Conservation (phyloP, 192 early-diverging fungal species). For the Backusella parvicylindrica region DNA sequence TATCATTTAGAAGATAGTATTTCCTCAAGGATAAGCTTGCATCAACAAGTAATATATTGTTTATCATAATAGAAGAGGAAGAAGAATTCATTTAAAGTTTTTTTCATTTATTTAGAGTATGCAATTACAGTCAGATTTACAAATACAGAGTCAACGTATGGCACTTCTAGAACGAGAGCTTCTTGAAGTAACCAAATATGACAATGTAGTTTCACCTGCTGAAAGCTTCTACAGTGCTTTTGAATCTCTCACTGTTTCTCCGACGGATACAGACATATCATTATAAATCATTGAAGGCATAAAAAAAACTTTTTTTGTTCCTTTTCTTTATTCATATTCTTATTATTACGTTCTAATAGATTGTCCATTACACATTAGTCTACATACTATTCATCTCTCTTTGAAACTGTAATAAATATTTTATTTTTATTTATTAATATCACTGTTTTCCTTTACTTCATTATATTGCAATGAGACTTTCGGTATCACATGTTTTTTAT, state of each 20-base stretch:
- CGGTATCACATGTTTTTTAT: too few species aligned
- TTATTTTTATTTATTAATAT: too few species aligned
- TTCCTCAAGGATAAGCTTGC: neutral
- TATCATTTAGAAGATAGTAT: conserved; percentile 14
- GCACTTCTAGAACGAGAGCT: neutral
- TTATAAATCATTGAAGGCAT: neutral
- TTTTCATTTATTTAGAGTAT: neutral
- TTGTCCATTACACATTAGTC: neutral
- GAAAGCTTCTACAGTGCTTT: neutral
- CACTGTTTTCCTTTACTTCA: too few species aligned
- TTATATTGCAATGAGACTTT: too few species aligned
- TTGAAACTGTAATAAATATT: too few species aligned
- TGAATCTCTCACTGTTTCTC: neutral
- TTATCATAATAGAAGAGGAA: neutral
- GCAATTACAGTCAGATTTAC: neutral
- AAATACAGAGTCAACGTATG: neutral
- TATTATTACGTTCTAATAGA: too few species aligned
- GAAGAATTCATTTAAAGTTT: neutral
- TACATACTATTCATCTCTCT: too few species aligned
- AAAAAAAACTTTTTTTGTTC: too few species aligned
- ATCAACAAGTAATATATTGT: neutral
- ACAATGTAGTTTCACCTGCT: neutral
- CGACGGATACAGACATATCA: neutral
- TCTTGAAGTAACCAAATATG: neutral
- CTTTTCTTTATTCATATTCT: too few species aligned